Base-by-base conservation (phyloP, 2,329 filamentous ascomycete species). In the Arthrobotrys iridis region DNA sequence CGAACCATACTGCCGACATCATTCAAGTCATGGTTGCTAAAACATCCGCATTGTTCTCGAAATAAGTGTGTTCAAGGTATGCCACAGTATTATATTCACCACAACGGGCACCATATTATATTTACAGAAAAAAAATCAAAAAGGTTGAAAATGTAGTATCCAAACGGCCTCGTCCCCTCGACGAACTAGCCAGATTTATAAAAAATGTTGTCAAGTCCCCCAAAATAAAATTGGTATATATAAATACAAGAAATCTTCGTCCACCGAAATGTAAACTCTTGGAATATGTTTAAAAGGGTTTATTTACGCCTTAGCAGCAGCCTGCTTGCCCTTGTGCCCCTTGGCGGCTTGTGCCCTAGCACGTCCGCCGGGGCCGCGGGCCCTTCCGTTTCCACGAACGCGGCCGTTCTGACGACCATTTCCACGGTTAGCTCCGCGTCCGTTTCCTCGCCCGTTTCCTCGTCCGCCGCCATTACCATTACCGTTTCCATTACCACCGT, bases 381-480 rank as follows among this genome's bases (percentile, higher is more conserved):
- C 45, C 35, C 11, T 13, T 1, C 35, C 35, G 35, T 22, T 37
- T 55, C 50, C 50, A 13, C 50, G 28, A 55, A 18, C 37, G 30
- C 50, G 50, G 2, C 43, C 59, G 13, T 40, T 48, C 35, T 30
- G 20, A 22, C 55, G 45, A 13, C 58, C 58, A 4, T 41, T 64
- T 46, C 60, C 59, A 46, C 45, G 26, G 18, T 26, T 18, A 28
- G n/a, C 13, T 18, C 45, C 60, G 3, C 60, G 59, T 26, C 41
- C 22, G 13, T 20, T 28, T n/a, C 52, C 46, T 33, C 35, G 35
- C 18, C 43, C 65, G 11, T 37, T 30, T 24, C 43, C 43, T n/a
- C 46, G 30, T 15, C 41, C 41, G 43, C 65, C 45, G 8, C 66
- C 66, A 18, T 65, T 57, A 40, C 62, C 45, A 18, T 63, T 63